Percentiles rank a stretch among this genome's conserved stretches.
Evolutionary conservation across 2,329 filamentous ascomycete genomes (phyloP).

Genomic region (Neonectria magnoliae): DNA sequence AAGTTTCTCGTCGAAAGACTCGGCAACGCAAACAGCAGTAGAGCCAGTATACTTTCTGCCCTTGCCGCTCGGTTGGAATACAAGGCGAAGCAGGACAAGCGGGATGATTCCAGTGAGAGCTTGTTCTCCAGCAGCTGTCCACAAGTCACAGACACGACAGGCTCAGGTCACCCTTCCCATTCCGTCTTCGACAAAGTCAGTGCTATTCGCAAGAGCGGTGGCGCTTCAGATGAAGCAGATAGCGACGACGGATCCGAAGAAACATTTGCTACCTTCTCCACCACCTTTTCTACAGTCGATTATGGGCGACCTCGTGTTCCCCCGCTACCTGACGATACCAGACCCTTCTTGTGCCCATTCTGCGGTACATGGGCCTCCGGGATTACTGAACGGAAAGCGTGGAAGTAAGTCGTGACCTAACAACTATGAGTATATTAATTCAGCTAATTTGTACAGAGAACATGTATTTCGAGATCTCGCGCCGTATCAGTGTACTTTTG

Average conservation of each 20-base stretch:
- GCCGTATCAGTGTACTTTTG: not conserved
- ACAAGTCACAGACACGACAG: not conserved
- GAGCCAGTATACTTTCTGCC: not conserved
- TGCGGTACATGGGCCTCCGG: not conserved
- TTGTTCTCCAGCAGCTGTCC: not conserved
- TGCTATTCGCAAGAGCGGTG: not conserved
- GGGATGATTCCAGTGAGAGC: too few species aligned
- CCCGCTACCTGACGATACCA: not conserved
- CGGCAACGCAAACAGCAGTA: not conserved
- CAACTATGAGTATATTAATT: too few species aligned
- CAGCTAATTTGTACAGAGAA: not conserved
- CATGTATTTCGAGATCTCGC: not conserved
- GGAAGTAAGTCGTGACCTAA: not conserved
- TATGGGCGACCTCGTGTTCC: not conserved
- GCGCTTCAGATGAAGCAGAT: not conserved
- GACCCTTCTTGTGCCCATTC: not conserved
- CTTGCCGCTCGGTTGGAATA: too few species aligned
- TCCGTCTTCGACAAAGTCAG: not conserved
- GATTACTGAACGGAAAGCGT: not conserved
- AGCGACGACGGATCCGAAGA: not conserved
- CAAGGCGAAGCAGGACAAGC: too few species aligned
- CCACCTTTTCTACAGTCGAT: not conserved
- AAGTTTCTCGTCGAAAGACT: conserved; percentile 6
- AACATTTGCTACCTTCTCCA: not conserved
- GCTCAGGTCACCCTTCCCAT: not conserved